Percentiles rank a stretch among this genome's conserved stretches.
These are phyloP conservation scores for Prunus davidiana DNA, from an alignment of 306 rosid species.

Conservation along the genomic window DNA sequence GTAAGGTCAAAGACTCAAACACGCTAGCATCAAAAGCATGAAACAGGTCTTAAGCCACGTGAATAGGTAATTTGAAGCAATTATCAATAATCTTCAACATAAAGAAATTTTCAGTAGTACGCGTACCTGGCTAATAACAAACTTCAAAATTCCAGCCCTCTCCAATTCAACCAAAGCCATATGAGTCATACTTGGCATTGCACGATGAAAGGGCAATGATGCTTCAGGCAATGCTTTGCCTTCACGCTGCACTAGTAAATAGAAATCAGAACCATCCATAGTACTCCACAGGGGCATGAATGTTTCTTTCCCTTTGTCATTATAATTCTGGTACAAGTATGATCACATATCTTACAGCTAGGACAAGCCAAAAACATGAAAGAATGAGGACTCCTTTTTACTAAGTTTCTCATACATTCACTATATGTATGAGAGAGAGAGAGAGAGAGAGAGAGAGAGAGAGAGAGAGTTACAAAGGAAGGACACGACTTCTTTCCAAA, in stretches of 20 bases:
- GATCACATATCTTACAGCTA: not conserved
- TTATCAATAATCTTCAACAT: not conserved
- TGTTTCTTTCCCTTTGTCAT: not conserved
- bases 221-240: constrained; percentile 98
- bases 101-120: not conserved
- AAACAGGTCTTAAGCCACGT: not conserved
- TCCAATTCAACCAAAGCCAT: constrained; percentile 89
- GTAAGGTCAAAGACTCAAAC: not conserved
- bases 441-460: not conserved
- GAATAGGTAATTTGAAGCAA: not conserved
- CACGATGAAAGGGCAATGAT: constrained; percentile 96
- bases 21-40: constrained; percentile 1
- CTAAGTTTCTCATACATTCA: not conserved
- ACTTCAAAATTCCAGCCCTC: constrained; percentile 79
- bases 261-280: constrained; percentile 18
- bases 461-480: not conserved
- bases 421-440: not conserved
- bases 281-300: constrained; percentile 5
- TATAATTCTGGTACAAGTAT: not conserved
- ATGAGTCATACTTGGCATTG: constrained; percentile 89
- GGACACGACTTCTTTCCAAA: not conserved
- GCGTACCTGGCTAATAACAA: constrained; percentile 87
- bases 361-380: not conserved
- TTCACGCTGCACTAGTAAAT: constrained; percentile 68
- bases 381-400: not conserved